Base-by-base conservation (phyloP, 148 eudicot genomes). In the Suaeda aralocaspica region DNA sequence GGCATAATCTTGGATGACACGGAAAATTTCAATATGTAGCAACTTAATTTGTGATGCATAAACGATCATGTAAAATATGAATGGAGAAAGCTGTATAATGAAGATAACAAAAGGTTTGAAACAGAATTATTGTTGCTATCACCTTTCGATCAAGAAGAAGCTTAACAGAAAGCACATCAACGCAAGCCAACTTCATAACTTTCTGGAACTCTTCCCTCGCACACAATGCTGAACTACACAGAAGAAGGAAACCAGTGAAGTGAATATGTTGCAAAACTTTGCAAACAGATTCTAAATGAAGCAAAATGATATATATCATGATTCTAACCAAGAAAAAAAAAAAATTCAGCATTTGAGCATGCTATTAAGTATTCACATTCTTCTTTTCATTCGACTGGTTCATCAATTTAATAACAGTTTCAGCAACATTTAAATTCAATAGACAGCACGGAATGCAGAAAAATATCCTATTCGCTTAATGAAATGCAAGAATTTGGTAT, bases 81-180 rank as follows among this genome's bases (percentile, higher is more conserved):
- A n/a, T n/a, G n/a, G n/a, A n/a, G n/a, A n/a, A n/a, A n/a, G n/a
- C n/a, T n/a, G n/a, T n/a, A n/a, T n/a, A n/a, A n/a, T n/a, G n/a
- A n/a, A n/a, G n/a, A n/a, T n/a, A n/a, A n/a, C n/a, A n/a, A n/a
- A n/a, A n/a, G n/a, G n/a, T n/a, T 36, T 36, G 8, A 8, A 36
- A 36, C 41, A 21, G 21, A 58, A 51, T 15, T 49, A n/a, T 21
- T 28, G 50, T 29, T 30, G 52, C 7, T 22, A 25, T 26, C 69
- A 90, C 96, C 90, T 90, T 90, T 75, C 28, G 75, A 81, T 90
- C 96, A 29, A 87, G 72, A 66, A 74, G 84, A 42, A 90, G 90
- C 82, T 85, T 90, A 39, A 87, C 82, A 48, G 88, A 81, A 57
- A 87, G 70, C 28, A 84, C 77, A 74, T 87, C 90, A 44, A 79